phyloP scores from a whole-genome alignment of 441 rosid genomes.

The Pelargonium fulgidum region DNA sequence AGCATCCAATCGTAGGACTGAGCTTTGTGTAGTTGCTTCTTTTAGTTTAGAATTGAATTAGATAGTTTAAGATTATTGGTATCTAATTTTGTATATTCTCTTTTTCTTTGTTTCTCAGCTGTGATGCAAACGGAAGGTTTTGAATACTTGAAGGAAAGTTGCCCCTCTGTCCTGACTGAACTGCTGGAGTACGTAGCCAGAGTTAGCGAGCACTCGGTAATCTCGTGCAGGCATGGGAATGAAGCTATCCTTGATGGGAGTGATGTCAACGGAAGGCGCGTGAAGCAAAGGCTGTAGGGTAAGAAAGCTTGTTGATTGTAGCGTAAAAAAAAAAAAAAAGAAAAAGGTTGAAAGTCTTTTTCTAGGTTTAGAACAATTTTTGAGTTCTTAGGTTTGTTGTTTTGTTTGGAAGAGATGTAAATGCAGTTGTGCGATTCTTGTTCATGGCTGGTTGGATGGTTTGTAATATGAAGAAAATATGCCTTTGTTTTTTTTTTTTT shows the following conservation, averaged over 20 bases:
- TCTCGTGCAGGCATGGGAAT: constrained; percentile 38
- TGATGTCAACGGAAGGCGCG: constrained; percentile 76
- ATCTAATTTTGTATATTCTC: not conserved
- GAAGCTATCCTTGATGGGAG: constrained; percentile 67
- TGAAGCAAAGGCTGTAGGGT: constrained; percentile 64
- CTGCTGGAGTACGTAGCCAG: constrained; percentile 58
- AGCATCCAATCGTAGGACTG: no score
- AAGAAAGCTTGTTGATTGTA: constrained; percentile 12
- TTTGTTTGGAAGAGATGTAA: constrained; percentile 16
- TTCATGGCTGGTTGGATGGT: not conserved
- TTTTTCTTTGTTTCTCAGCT: constrained; percentile 31
- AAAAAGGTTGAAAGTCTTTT: constrained; percentile 13
- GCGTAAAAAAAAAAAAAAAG: constrained; percentile 9
- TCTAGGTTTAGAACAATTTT: constrained; percentile 30
- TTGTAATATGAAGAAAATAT: constrained; percentile 9
- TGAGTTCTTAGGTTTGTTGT: constrained; percentile 26
- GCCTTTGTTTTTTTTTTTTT: not conserved
- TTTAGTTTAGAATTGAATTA: not conserved
- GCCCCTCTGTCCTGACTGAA: constrained; percentile 65
- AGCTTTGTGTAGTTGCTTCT: no score
- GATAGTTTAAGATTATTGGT: not conserved
- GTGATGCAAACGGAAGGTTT: constrained; percentile 67
- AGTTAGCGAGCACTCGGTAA: constrained; percentile 50
- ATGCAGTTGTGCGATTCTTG: constrained; percentile 14
- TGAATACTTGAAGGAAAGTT: constrained; percentile 67